Evolutionary conservation across 2,329 filamentous ascomycete species (phyloP), one percentile per base, ranked within the genome.

Genomic region (Penicillium hesseltinei): DNA sequence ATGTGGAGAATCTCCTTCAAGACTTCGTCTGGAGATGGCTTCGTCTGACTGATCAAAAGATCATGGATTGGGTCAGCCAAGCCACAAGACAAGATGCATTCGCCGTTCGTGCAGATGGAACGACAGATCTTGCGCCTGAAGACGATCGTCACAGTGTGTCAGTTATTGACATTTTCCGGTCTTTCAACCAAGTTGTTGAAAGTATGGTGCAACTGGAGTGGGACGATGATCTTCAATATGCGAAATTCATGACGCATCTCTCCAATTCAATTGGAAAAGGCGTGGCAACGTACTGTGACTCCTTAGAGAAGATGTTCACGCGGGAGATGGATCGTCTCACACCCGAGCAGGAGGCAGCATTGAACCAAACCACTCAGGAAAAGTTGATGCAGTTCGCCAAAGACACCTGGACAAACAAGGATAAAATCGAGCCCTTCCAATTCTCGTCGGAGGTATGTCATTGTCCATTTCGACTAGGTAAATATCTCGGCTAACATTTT

Each of bases 11-110:
- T 42, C 79, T 96, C 17, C 81, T 99, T 19, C 89, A 92, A 60
- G 88, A 90, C 36, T 99, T 97, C 73, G 94, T 97, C 6, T 97
- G 92, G 92, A 87, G 91, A 57, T 99, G 92, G 92, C 91, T 99
- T 61, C 82, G 84, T 53, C 84, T 87, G 62, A 92, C 91, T 8
- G 92, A 97, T 67, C 79, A 80, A 35, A 91, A 88, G 69, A 87
- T 97, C 69, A 81, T 89, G 60, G 86, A 87, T 25, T 94, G 94
- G 80, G 90, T 97, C 39, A 91, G 95, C 46, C 86, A 93, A 67
- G 92, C 94, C 9, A 88, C 97, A 74, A 93, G 91, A 72, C 90
- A 95, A 66, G 94, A 99, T 71, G 78, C 86, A 56, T 99, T 97
- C 75, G 83, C 87, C 65, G 87, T 96, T 53, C 84, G 90, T 53